phyloP scores from a whole-genome alignment of 2,329 filamentous ascomycete genomes.

The Exserohilum rostratum region DNA sequence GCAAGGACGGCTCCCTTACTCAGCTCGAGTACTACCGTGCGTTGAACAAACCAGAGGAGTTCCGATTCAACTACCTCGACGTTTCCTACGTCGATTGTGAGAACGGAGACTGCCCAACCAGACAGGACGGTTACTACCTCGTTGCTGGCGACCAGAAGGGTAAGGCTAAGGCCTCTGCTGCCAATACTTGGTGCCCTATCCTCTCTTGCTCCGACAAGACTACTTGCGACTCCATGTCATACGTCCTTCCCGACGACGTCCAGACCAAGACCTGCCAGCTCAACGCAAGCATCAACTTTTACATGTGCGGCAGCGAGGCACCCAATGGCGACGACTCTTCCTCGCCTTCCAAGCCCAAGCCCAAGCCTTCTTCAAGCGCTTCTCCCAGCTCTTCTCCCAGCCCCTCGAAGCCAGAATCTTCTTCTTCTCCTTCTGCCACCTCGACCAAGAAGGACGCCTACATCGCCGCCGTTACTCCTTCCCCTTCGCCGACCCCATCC shows the following conservation, averaged over 20 bases:
- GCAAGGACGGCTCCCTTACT: constrained; percentile 38
- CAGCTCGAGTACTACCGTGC: constrained; percentile 49
- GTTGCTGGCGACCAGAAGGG: constrained; percentile 30
- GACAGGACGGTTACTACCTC: constrained; percentile 44
- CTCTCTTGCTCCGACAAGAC: constrained; percentile 30
- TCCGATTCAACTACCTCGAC: constrained; percentile 43
- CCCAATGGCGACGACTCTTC: constrained; percentile 25
- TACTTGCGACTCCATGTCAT: constrained; percentile 38
- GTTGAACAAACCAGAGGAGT: constrained; percentile 11
- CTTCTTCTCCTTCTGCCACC: constrained; percentile 18
- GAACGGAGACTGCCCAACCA: constrained; percentile 38
- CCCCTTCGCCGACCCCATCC: background rate
- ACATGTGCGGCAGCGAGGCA: constrained; percentile 43
- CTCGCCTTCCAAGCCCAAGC: constrained; percentile 8
- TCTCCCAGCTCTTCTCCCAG: constrained; percentile 3
- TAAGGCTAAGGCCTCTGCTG: constrained; percentile 18
- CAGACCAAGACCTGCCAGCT: constrained; percentile 42
- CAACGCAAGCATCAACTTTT: constrained; percentile 38
- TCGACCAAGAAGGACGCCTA: constrained; percentile 12
- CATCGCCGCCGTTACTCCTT: constrained; percentile 31
- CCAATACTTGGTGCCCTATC: constrained; percentile 42
- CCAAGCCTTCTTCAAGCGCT: background rate
- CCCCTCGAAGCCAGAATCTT: constrained; percentile 3
- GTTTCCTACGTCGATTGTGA: constrained; percentile 48
- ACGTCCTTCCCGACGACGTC: constrained; percentile 40